phyloP scores from a whole-genome alignment of 2,329 filamentous ascomycete genomes.

The Zymoseptoria brevis region DNA sequence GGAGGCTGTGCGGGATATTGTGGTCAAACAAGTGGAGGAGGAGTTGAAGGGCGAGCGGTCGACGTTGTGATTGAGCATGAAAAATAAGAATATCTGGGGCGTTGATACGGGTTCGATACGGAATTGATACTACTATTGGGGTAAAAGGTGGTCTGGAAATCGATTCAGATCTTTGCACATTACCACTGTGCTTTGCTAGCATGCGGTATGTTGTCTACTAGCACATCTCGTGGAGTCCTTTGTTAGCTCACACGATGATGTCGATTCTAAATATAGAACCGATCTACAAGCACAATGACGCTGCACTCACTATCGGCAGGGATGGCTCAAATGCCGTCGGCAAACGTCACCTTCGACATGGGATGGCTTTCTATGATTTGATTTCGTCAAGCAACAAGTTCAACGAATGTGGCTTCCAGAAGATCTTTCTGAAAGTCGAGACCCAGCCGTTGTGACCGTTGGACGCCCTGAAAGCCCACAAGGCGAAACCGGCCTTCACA shows the following conservation, averaged over 20 bases:
- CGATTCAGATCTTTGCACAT: neutral
- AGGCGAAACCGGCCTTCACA: neutral
- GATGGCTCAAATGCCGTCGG: neutral
- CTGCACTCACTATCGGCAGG: neutral
- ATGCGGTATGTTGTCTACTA: neutral
- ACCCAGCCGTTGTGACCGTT: neutral
- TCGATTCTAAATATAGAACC: neutral
- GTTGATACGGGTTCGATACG: neutral
- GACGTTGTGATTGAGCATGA: neutral
- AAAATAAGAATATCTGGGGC: neutral
- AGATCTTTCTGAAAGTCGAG: neutral
- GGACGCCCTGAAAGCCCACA: neutral
- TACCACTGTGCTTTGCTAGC: neutral
- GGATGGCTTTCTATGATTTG: neutral
- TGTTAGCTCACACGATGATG: neutral
- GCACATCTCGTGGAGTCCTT: neutral
- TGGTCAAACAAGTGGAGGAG: slow-evolving; percentile 61
- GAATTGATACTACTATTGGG: neutral
- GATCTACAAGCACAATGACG: neutral
- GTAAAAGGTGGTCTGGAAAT: neutral
- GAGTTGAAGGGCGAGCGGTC: slow-evolving; percentile 17
- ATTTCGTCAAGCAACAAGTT: neutral
- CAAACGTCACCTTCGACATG: neutral
- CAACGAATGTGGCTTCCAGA: too few relatives aligned
- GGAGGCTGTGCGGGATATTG: slow-evolving; percentile 66